These are phyloP conservation scores for Zygosaccharomyces sapae DNA, from an alignment of 1,139 yeast genomes.

Conservation along the genomic window DNA sequence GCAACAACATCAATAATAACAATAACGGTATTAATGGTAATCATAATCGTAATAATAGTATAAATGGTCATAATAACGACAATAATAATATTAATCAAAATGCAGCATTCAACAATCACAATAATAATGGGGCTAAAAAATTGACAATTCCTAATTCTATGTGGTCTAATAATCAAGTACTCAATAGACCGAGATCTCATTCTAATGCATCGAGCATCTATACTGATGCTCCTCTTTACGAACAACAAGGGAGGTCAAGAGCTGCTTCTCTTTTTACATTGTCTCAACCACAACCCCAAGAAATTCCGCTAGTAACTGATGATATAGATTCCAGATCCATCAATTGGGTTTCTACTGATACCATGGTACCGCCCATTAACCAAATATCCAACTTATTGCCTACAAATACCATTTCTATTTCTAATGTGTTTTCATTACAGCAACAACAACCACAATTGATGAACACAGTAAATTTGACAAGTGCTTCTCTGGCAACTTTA, in stretches of 20 bases:
- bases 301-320: constrained; percentile 45
- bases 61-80: constrained; percentile 7
- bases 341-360: constrained; percentile 56
- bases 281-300: constrained; percentile 28
- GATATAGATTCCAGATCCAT: constrained; percentile 48
- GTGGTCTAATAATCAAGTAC: constrained; percentile 49
- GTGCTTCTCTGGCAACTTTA: constrained; percentile 39
- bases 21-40: constrained; percentile 1
- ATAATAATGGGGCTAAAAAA: constrained; percentile 16
- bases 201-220: constrained; percentile 28
- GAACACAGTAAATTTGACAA: constrained; percentile 27
- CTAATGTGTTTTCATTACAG: constrained; percentile 59
- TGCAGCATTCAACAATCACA: constrained; percentile 1
- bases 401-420: constrained; percentile 68
- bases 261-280: constrained; percentile 40
- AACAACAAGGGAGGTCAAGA: constrained; percentile 37
- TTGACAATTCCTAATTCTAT: constrained; percentile 23
- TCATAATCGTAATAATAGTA: constrained; percentile 6
- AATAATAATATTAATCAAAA: constrained; percentile 7
- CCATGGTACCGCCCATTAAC: constrained; percentile 56
- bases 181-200: constrained; percentile 46
- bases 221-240: constrained; percentile 26
- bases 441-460: constrained; percentile 41
- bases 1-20: background rate
- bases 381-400: constrained; percentile 27